Percentiles rank a stretch among this genome's conserved stretches.
phyloP scores from a whole-genome alignment of 1,139 yeast species.

The Yamadazyma kanchanaburiensis region DNA sequence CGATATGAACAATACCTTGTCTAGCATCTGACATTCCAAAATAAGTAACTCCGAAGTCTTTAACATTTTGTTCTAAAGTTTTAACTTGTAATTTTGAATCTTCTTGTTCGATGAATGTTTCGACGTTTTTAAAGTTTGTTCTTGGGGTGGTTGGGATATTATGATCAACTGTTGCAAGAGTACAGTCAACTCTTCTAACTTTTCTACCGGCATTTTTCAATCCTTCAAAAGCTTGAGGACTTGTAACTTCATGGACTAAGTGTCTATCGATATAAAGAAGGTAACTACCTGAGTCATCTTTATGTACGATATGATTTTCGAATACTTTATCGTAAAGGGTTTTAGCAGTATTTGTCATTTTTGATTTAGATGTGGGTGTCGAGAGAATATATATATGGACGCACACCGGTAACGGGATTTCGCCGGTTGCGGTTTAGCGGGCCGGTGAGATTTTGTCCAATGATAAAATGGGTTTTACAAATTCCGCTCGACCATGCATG shows the following conservation, averaged over 20 bases:
- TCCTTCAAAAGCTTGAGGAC: constrained; percentile 99
- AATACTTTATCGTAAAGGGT: constrained; percentile 96
- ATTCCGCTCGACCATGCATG: no score
- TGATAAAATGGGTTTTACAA: no score
- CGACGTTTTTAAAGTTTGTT: constrained; percentile 66
- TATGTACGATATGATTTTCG: constrained; percentile 88
- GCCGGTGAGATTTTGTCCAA: no score
- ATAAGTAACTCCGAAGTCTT: constrained; percentile 81
- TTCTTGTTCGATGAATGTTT: constrained; percentile 81
- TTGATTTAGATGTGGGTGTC: neutral
- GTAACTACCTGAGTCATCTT: constrained; percentile 82
- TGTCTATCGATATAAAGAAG: constrained; percentile 93
- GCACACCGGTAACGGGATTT: no score
- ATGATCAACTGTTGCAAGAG: constrained; percentile 96
- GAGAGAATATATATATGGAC: no score
- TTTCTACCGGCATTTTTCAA: constrained; percentile 78
- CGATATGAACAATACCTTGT: constrained; percentile 97
- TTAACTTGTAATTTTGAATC: constrained; percentile 91
- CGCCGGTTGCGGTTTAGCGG: no score
- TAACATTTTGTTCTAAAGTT: constrained; percentile 90
- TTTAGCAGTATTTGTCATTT: constrained; percentile 35
- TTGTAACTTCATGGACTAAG: constrained; percentile 95
- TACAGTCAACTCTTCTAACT: constrained; percentile 92
- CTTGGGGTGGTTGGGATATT: constrained; percentile 93
- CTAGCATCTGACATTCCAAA: constrained; percentile 93